Evolutionary conservation across 1,139 yeast genomes (phyloP).

Genomic region (Magnusiomyces ingens): DNA sequence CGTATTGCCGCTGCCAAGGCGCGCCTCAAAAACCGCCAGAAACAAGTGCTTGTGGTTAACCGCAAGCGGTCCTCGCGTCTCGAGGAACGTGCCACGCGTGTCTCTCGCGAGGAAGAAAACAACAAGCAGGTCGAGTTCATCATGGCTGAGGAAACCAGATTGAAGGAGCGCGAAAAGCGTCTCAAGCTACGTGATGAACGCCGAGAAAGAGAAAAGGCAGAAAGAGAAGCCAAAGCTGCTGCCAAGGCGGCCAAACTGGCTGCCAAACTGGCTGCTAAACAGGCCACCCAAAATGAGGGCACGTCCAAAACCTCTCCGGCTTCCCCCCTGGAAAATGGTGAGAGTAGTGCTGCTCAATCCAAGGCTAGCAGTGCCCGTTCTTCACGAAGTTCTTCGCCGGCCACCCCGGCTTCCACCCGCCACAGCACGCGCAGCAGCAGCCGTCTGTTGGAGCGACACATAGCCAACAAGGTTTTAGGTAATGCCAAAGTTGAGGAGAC

Average conservation of each 20-base stretch:
- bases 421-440: conserved; percentile 6
- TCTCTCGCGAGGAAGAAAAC: conserved; percentile 21
- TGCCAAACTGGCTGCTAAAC: conserved; percentile 4
- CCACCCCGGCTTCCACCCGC: not conserved
- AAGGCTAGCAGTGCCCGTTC: too few relatives aligned
- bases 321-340: too few relatives aligned
- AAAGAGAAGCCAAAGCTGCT: conserved; percentile 4
- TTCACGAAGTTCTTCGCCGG: conserved; percentile 2
- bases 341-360: too few relatives aligned
- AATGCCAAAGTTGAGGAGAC: not conserved
- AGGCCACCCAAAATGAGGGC: too few relatives aligned
- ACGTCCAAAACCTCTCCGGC: too few relatives aligned
- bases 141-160: conserved; percentile 11
- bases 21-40: conserved; percentile 24
- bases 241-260: conserved; percentile 5
- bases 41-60: conserved; percentile 23
- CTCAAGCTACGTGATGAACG: conserved; percentile 10
- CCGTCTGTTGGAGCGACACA: not conserved
- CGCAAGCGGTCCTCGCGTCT: conserved; percentile 29
- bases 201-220: conserved; percentile 11
- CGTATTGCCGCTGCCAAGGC: conserved; percentile 22
- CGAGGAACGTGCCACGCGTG: conserved; percentile 23
- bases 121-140: conserved; percentile 2
- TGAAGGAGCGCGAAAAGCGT: conserved; percentile 17
- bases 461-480: not conserved